Evolutionary conservation across 352 stramenopile genomes (phyloP), one percentile per base, ranked within the genome.

Genomic region (Phytopythium vexans): DNA sequence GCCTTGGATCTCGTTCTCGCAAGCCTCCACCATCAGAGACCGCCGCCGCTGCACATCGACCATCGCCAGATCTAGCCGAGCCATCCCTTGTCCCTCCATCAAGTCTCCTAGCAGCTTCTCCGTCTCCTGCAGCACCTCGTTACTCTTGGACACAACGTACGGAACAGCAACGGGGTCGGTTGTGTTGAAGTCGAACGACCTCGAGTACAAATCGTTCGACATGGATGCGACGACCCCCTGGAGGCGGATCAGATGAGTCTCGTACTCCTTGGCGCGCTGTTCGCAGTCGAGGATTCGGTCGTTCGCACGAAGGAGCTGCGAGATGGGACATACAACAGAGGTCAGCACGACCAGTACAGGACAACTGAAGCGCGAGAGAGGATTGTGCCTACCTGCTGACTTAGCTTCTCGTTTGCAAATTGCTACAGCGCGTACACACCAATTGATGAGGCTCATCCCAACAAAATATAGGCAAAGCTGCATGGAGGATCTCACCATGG

Each of bases 11-110:
- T 91, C 75, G 42, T 70, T 73, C 53, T 88, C 65, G 33, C 80
- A 91, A 38, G 77, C 75, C 39, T 69, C 56, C 27, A 88, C 78
- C 68, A 91, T 85, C 53, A 77, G 51, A 3, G 73, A 82, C 34
- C 68, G 65, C 27, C 75, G 61, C 27, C 72, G 70, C 36, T 88
- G 70, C 11, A 69, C 65, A 41, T 79, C 74, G n/a, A 59, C 69
- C 16, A 66, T 62, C 3, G 56, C 63, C 12, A 78, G 39, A 5
- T 66, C 60, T 21, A 77, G 55, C 12, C 65, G 60, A 12, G 55
- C 51, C 36, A 77, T 44, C 37, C 60, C 69, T 14, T 70, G 66
- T n/a, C 72, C 66, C 12, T 59, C 54, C 1, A 86, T 40, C 32
- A 88, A 72, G 36, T 83, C 66, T 32, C 64, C 75, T 8, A 86